Evolutionary conservation across 1,139 yeast species (phyloP).

Genomic region (Geotrichum restrictum): DNA sequence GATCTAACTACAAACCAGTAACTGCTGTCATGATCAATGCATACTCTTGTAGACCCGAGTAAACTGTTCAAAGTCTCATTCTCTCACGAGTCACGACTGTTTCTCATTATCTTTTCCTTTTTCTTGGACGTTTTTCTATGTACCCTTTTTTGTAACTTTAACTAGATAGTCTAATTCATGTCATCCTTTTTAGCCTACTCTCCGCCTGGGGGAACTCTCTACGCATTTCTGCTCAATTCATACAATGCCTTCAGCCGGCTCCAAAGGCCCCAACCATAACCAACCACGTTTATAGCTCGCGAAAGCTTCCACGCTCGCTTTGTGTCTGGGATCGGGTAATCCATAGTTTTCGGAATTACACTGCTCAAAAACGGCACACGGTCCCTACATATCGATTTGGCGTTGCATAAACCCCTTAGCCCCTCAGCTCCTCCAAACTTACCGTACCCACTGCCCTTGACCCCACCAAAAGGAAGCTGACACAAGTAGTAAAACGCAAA

Average conservation of each 20-base stretch:
- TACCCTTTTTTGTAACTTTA: no score
- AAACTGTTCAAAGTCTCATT: no score
- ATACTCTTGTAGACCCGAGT: no score
- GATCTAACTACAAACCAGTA: no score
- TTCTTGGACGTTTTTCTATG: no score
- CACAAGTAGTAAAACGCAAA: conserved; percentile 95
- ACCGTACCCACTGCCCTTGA: conserved; percentile 89
- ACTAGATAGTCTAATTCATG: no score
- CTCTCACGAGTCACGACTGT: no score
- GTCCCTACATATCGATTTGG: conserved; percentile 84
- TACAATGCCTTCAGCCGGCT: conserved; percentile 54
- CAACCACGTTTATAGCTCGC: conserved; percentile 74
- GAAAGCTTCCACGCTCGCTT: conserved; percentile 87
- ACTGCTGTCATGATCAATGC: no score
- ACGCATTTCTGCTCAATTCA: conserved; percentile 35
- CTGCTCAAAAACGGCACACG: conserved; percentile 65
- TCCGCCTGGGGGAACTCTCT: no score
- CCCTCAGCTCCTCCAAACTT: conserved; percentile 98
- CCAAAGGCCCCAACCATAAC: conserved; percentile 72
- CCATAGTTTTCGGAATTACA: conserved; percentile 83
- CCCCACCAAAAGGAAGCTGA: conserved; percentile 95
- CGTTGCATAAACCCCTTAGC: conserved; percentile 76
- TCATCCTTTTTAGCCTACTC: no score
- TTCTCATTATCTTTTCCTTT: no score
- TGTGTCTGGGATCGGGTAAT: conserved; percentile 81